These are phyloP conservation scores for Linnemannia exigua DNA, from an alignment of 192 early-diverging fungal species.

Conservation along the genomic window DNA sequence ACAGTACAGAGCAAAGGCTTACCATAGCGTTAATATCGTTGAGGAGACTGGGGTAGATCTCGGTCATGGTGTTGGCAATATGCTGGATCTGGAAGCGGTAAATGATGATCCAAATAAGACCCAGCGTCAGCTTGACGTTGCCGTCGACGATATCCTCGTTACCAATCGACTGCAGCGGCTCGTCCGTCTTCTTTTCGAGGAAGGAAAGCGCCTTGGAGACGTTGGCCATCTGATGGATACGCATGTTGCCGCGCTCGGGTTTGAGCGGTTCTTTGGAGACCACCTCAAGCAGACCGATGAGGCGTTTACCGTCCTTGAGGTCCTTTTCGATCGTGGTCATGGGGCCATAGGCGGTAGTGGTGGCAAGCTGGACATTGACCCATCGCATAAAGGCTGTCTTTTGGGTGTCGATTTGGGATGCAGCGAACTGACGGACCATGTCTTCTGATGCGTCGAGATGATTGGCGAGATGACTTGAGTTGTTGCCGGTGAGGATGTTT, in stretches of 20 bases:
- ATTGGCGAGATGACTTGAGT: slow-evolving; percentile 1
- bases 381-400: slow-evolving; percentile 69
- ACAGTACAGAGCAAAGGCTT: slow-evolving; percentile 14
- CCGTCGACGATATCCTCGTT: slow-evolving; percentile 86
- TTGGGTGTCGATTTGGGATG: slow-evolving; percentile 65
- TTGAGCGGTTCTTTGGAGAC: slow-evolving; percentile 79
- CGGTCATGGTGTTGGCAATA: slow-evolving; percentile 55
- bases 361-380: slow-evolving; percentile 70
- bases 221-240: slow-evolving; percentile 87
- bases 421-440: slow-evolving; percentile 57
- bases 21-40: slow-evolving; percentile 50
- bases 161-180: slow-evolving; percentile 73
- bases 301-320: slow-evolving; percentile 75
- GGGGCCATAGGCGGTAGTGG: slow-evolving; percentile 49
- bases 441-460: slow-evolving; percentile 58
- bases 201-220: slow-evolving; percentile 79
- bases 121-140: slow-evolving; percentile 76
- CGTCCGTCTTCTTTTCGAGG: slow-evolving; percentile 61
- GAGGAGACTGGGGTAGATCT: slow-evolving; percentile 47
- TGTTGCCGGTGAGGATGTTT: background rate
- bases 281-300: slow-evolving; percentile 80
- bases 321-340: slow-evolving; percentile 71
- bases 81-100: slow-evolving; percentile 69
- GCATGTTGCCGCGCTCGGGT: slow-evolving; percentile 79
- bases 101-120: slow-evolving; percentile 69